These are phyloP conservation scores for Sequoia sempervirens DNA, from an alignment of 75 land plant species.

Conservation along the genomic window DNA sequence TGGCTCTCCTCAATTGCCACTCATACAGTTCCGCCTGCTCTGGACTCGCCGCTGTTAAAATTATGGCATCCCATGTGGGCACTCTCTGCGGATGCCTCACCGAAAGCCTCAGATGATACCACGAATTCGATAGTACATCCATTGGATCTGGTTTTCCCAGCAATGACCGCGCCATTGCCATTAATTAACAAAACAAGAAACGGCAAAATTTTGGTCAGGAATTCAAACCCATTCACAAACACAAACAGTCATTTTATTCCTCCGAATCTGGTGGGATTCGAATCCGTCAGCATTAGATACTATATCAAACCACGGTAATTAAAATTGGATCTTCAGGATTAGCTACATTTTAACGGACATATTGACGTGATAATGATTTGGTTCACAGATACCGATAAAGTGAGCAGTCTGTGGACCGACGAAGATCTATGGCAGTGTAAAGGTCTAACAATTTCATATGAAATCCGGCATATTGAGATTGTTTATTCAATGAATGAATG, in stretches of 20 bases:
- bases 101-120: slow-evolving; percentile 79
- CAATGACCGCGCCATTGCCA: slow-evolving; percentile 8
- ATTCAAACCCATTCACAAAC: not conserved
- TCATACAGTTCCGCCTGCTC: slow-evolving; percentile 90
- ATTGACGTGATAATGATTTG: not conserved
- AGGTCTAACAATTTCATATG: no score
- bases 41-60: slow-evolving; percentile 93
- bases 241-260: not conserved
- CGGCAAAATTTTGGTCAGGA: not conserved
- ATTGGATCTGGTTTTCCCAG: slow-evolving; percentile 29
- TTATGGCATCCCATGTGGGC: slow-evolving; percentile 97
- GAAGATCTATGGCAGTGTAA: not conserved
- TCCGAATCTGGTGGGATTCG: not conserved
- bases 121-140: slow-evolving; percentile 56
- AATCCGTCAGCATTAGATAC: not conserved
- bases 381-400: not conserved
- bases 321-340: not conserved
- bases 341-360: not conserved
- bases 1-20: slow-evolving; percentile 73
- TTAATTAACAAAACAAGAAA: not conserved
- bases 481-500: no score
- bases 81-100: slow-evolving; percentile 72
- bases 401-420: not conserved
- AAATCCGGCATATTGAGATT: no score
- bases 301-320: not conserved